Conservation (phyloP, 164 flowering plant genomes). For the Buxus sempervirens region DNA sequence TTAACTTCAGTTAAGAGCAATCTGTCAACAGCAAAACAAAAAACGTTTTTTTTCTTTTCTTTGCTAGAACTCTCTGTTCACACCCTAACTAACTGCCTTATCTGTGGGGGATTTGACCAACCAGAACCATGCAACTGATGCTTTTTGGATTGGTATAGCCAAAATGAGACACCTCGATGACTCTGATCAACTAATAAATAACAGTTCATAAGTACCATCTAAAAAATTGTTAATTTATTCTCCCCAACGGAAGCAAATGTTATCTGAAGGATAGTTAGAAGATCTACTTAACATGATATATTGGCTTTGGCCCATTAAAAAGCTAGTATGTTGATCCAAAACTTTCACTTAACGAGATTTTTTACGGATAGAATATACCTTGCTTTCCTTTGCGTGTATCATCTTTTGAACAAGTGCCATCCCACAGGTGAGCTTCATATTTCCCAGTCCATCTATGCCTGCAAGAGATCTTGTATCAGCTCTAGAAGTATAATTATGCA, state of each 20-base stretch:
- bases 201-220: neutral
- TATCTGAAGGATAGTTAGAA: neutral
- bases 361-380: constrained; percentile 14
- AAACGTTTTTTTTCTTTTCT: no score
- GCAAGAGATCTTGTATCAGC: constrained; percentile 6
- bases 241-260: neutral
- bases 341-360: no score
- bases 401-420: constrained; percentile 9
- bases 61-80: no score
- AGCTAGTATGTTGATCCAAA: neutral
- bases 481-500: neutral
- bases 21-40: neutral
- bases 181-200: no score
- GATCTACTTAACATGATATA: neutral
- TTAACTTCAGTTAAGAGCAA: neutral
- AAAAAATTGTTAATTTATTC: no score
- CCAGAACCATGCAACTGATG: neutral
- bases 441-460: constrained; percentile 26
- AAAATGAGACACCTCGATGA: no score
- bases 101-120: no score
- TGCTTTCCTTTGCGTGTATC: constrained; percentile 29
- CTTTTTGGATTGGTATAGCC: no score
- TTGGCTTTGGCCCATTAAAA: neutral
- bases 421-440: constrained; percentile 25
- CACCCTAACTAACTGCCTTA: no score